These are phyloP conservation scores for Saturnispora saitoi DNA, from an alignment of 805 yeast species.

Conservation along the genomic window DNA sequence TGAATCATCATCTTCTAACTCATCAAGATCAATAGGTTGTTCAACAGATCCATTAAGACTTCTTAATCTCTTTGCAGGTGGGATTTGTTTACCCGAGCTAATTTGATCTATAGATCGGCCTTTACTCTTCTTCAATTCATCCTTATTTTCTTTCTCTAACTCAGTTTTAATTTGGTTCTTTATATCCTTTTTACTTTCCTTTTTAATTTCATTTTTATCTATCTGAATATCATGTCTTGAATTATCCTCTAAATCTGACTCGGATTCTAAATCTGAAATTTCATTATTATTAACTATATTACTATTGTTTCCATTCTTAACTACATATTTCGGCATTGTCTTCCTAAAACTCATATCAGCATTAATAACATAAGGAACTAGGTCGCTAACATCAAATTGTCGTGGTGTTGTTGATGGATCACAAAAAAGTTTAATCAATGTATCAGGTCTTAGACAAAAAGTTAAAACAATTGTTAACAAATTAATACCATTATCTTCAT, in stretches of 20 bases:
- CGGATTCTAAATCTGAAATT: background rate
- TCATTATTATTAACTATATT: background rate
- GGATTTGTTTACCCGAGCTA: background rate
- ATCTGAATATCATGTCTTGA: background rate
- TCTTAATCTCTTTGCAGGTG: constrained; percentile 3
- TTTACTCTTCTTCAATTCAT: background rate
- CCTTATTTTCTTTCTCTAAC: background rate
- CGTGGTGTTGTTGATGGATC: constrained; percentile 19
- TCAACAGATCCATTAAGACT: constrained; percentile 3
- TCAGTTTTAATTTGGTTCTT: background rate
- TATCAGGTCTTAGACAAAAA: constrained; percentile 20
- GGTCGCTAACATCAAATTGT: constrained; percentile 23
- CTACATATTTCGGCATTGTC: background rate
- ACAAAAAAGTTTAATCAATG: constrained; percentile 16
- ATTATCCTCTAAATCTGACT: background rate
- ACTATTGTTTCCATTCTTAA: background rate
- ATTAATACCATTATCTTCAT: constrained; percentile 24
- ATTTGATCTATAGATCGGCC: background rate
- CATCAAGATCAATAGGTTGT: constrained; percentile 12
- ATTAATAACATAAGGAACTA: constrained; percentile 19
- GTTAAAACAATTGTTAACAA: constrained; percentile 23
- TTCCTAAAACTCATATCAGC: constrained; percentile 15
- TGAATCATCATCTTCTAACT: constrained; percentile 9
- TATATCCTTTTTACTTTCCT: background rate
- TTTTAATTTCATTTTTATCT: background rate